These are phyloP conservation scores for Micractinium conductrix DNA, from an alignment of 139 green algal species.

Conservation along the genomic window DNA sequence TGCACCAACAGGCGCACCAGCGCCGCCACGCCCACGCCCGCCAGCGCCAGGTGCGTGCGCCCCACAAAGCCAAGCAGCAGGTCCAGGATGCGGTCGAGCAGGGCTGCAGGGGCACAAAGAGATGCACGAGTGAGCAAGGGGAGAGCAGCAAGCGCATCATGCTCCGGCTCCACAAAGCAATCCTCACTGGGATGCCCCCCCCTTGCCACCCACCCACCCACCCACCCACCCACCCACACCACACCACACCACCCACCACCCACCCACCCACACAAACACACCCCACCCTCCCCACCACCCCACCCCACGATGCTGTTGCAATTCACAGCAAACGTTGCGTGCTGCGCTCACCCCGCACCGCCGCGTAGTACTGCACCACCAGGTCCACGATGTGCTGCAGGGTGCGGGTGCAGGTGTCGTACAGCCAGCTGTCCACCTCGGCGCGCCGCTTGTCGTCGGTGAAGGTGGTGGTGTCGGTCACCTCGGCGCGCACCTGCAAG, in stretches of 20 bases:
- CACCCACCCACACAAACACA: too few species aligned
- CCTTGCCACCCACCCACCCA: background rate
- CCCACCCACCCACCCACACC: too few species aligned
- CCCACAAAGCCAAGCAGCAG: slow-evolving; percentile 87
- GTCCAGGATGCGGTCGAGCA: slow-evolving; percentile 80
- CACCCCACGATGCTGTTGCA: too few species aligned
- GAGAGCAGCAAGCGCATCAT: background rate
- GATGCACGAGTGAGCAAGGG: background rate
- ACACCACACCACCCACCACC: too few species aligned
- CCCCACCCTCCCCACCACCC: background rate
- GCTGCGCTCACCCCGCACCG: slow-evolving; percentile 3
- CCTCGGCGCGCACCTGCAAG: slow-evolving; percentile 39
- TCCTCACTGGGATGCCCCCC: too few species aligned
- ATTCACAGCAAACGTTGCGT: too few species aligned
- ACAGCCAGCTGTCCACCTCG: slow-evolving; percentile 94
- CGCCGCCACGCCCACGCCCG: slow-evolving; percentile 90
- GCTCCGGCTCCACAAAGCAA: background rate
- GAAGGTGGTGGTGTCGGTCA: slow-evolving; percentile 91
- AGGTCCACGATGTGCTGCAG: slow-evolving; percentile 97
- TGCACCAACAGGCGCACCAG: slow-evolving; percentile 77
- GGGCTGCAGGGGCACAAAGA: background rate
- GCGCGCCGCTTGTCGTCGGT: slow-evolving; percentile 76
- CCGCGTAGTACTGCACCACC: slow-evolving; percentile 84
- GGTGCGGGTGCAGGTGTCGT: slow-evolving; percentile 96
- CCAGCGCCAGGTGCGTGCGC: slow-evolving; percentile 86